These are phyloP conservation scores for Penicillium sp. DNA, from an alignment of 2,329 filamentous ascomycete species.

Conservation along the genomic window DNA sequence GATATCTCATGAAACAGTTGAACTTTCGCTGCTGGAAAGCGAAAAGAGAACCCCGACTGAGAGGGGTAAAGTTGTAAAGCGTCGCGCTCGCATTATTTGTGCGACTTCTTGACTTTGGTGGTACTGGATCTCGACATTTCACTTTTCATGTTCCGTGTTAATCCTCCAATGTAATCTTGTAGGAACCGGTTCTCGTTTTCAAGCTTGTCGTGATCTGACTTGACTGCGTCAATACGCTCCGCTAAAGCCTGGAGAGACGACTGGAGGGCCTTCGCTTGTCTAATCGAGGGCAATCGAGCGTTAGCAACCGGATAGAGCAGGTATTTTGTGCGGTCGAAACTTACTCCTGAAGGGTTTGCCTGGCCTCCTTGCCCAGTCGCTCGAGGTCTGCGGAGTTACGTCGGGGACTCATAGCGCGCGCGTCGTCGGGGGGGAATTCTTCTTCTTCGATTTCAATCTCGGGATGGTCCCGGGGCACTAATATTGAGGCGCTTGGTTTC, in stretches of 20 bases:
- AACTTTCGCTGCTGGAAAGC: slow-evolving; percentile 24
- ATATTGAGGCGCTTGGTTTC: slow-evolving; percentile 81
- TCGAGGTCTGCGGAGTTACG: slow-evolving; percentile 90
- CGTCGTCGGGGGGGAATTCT: slow-evolving; percentile 83
- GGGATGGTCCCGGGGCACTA: slow-evolving; percentile 76
- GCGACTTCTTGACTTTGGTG: slow-evolving; percentile 56
- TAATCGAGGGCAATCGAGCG: slow-evolving; percentile 42
- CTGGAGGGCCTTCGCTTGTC: slow-evolving; percentile 87
- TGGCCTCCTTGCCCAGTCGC: slow-evolving; percentile 80
- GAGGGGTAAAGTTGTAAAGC: slow-evolving; percentile 14
- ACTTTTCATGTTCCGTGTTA: slow-evolving; percentile 75
- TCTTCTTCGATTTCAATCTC: slow-evolving; percentile 74
- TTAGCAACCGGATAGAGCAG: not conserved
- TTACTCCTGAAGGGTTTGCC: slow-evolving; percentile 67
- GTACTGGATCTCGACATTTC: slow-evolving; percentile 60
- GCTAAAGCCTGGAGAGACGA: slow-evolving; percentile 88
- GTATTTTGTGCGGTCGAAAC: slow-evolving; percentile 31
- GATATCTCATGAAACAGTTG: slow-evolving; percentile 14
- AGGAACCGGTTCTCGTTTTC: slow-evolving; percentile 97
- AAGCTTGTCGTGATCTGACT: slow-evolving; percentile 93
- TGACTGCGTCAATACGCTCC: slow-evolving; percentile 91
- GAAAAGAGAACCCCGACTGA: slow-evolving; percentile 21
- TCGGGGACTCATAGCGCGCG: slow-evolving; percentile 91
- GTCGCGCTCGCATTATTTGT: slow-evolving; percentile 36
- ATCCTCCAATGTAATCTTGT: slow-evolving; percentile 95